These are phyloP conservation scores for Carex arenaria DNA, from an alignment of 202 grass and related monocot species.

Conservation along the genomic window DNA sequence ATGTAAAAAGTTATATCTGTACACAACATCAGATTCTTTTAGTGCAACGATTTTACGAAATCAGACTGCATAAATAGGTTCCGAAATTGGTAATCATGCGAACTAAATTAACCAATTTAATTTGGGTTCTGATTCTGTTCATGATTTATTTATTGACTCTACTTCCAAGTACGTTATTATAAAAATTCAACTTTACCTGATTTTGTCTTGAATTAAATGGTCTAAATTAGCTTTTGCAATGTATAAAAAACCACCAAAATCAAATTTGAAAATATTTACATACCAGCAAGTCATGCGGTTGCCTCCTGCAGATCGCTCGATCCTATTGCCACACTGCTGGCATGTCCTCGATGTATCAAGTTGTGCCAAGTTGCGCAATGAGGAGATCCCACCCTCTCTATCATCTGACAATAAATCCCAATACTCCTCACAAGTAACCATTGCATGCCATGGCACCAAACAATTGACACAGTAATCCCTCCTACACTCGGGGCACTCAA, in stretches of 20 bases:
- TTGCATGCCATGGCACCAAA: conserved; percentile 76
- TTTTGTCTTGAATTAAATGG: not conserved
- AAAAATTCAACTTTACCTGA: not conserved
- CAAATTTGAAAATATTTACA: conserved; percentile 9
- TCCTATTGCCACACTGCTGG: conserved; percentile 62
- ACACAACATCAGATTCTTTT: not conserved
- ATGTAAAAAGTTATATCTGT: not conserved
- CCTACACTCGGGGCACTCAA: conserved; percentile 77
- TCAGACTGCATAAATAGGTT: not conserved
- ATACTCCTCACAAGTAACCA: conserved; percentile 86
- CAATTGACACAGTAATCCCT: conserved; percentile 88
- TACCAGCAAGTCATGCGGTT: conserved; percentile 92
- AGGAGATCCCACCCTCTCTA: conserved; percentile 51
- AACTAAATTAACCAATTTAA: not conserved
- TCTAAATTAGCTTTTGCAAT: conserved; percentile 1
- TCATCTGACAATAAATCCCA: conserved; percentile 54
- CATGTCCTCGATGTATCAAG: conserved; percentile 69
- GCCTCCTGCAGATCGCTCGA: conserved; percentile 69
- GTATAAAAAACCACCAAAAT: not conserved
- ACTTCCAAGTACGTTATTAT: not conserved
- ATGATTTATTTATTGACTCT: not conserved
- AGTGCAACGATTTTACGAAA: not conserved
- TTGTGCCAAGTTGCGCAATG: conserved; percentile 51
- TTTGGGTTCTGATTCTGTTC: not conserved
- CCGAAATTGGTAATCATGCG: not conserved